Evolutionary conservation across 2,329 filamentous ascomycete species (phyloP).

Genomic region (Fusarium oligoseptatum): DNA sequence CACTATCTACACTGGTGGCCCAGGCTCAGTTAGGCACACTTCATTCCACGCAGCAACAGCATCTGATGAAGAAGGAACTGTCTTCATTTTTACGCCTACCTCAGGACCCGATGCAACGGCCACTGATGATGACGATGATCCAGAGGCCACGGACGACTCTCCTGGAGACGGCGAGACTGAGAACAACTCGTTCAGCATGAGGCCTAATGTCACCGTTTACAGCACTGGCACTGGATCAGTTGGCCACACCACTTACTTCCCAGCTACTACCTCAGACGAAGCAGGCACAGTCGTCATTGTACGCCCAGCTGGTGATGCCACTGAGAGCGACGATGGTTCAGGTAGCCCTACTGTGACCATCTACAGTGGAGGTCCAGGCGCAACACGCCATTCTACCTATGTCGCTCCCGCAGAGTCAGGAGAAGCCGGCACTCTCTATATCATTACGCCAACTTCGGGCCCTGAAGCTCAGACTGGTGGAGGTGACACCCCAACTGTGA

Average conservation of each 20-base stretch:
- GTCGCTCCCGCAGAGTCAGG: background rate
- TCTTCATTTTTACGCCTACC: too few relatives aligned
- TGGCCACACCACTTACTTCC: background rate
- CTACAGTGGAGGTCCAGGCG: conserved; percentile 2
- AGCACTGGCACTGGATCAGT: background rate
- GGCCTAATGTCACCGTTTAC: background rate
- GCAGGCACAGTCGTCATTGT: conserved; percentile 11
- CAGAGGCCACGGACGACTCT: background rate
- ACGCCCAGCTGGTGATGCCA: background rate
- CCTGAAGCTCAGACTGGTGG: background rate
- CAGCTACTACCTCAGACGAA: conserved; percentile 2
- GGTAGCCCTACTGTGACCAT: conserved; percentile 11
- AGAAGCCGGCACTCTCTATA: conserved; percentile 7
- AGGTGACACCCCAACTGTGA: background rate
- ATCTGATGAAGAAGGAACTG: too few relatives aligned
- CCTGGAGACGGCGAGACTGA: background rate
- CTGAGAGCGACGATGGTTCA: background rate
- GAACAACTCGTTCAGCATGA: background rate
- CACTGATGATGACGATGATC: background rate
- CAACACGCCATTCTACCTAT: background rate
- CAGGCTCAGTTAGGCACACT: too few relatives aligned
- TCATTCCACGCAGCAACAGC: too few relatives aligned
- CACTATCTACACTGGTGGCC: background rate
- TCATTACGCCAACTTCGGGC: background rate
- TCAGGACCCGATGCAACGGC: background rate